Conservation (phyloP, 345 rosid species). For the Eucalyptus victrix region DNA sequence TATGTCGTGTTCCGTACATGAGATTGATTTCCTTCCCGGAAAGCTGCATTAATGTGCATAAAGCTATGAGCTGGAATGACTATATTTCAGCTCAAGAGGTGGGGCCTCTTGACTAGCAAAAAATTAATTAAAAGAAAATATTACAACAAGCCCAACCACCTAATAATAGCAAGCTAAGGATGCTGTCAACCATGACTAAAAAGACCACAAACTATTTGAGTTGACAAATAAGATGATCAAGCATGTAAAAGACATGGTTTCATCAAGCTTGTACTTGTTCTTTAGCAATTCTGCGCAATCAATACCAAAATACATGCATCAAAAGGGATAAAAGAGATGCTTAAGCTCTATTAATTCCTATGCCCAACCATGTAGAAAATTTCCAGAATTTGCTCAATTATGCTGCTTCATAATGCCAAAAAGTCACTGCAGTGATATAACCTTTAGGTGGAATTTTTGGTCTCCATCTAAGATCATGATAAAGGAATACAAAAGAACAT, state of each 20-base stretch:
- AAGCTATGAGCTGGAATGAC: background rate
- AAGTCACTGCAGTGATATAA: background rate
- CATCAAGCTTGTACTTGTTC: background rate
- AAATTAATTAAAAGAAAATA: background rate
- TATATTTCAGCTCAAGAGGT: background rate
- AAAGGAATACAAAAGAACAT: background rate
- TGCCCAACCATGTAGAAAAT: background rate
- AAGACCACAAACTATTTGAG: background rate
- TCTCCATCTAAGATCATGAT: background rate
- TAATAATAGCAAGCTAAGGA: background rate
- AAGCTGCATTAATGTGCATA: slow-evolving; percentile 31
- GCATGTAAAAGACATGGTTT: background rate
- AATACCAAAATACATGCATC: background rate
- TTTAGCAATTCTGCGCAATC: background rate
- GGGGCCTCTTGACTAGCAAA: background rate
- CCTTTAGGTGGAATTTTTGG: background rate
- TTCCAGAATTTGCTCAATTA: background rate
- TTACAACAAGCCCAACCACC: background rate
- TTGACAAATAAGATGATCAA: background rate
- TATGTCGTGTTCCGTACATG: slow-evolving; percentile 79
- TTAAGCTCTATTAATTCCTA: background rate
- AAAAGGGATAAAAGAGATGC: background rate
- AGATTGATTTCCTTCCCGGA: slow-evolving; percentile 47
- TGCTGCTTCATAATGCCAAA: background rate
- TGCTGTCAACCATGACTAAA: background rate